Base-by-base conservation (phyloP, 768 basidiomycete species). In the Fomitopsis pulvina region DNA sequence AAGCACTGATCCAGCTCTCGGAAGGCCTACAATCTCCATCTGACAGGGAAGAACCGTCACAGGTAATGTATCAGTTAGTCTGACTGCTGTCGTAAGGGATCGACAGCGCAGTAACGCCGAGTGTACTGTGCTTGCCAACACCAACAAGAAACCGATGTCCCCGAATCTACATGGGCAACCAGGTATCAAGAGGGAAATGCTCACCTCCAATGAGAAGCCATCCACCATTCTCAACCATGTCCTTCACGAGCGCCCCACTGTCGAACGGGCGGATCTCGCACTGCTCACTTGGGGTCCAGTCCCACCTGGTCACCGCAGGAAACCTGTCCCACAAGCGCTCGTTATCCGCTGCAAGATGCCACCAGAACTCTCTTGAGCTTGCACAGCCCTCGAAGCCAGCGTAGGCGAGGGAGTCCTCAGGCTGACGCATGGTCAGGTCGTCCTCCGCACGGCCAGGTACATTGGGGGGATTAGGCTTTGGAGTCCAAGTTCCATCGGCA, bases 201-300 rank as follows among this genome's bases (percentile, higher is more conserved):
- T 50, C 59, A 81, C 81, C 81, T 25, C 84, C 84, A 6, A 85
- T 61, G 6, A 86, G 56, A 14, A 85, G 66, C 84, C 84, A 86
- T 2, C 84, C 84, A 11, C 83, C 84, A n/a, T 77, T 68, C 58
- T 83, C 76, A 12, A 83, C 81, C 59, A 86, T 63, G 53, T 82
- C 74, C 50, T 65, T 69, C 38, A 86, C 68, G 41, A 86, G 64
- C 9, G 64, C 65, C 32, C 68, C 71, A 14, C 66, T 60, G 47
- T 71, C 59, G 49, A 80, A 64, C 11, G 69, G 68, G 10, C 66
- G 65, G 27, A 78, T 57, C 1, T 69, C 58, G 55, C 82, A 84
- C 7, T 56, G 50, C 12, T 66, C 57, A 4, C 72, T 70, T 2
- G 81, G 79, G 0, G 65, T 57, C 83, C 82, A 85, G 44, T 64